Evolutionary conservation across 208 protist species (phyloP).

Genomic region (Naegleria gruberi): DNA sequence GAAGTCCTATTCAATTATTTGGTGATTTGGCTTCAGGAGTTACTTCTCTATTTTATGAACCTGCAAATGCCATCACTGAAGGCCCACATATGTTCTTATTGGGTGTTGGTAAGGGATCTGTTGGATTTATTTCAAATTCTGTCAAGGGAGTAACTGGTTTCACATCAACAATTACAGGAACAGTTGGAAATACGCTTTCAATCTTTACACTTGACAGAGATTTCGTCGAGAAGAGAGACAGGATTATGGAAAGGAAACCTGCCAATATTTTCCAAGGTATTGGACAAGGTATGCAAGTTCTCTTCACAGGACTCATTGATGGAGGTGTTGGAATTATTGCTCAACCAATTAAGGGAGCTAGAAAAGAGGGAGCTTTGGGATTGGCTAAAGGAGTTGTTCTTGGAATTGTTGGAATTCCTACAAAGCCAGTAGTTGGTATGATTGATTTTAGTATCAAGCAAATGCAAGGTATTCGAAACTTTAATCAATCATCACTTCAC

Average conservation of each 20-base stretch:
- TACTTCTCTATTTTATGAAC: background rate
- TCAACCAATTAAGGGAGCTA: conserved; percentile 64
- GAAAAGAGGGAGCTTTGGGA: conserved; percentile 59
- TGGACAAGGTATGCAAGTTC: background rate
- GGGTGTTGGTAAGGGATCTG: background rate
- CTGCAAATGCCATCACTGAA: background rate
- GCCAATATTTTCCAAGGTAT: background rate
- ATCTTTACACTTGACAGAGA: conserved; percentile 35
- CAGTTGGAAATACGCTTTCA: conserved; percentile 28
- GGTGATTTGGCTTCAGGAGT: background rate
- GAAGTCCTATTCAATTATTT: conserved; percentile 3
- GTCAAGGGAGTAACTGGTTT: conserved; percentile 25
- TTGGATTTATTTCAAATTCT: background rate
- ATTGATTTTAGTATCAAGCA: conserved; percentile 38
- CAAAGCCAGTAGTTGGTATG: conserved; percentile 65
- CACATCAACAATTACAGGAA: conserved; percentile 19
- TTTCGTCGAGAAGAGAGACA: conserved; percentile 28
- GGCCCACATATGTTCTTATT: background rate
- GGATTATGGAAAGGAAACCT: background rate
- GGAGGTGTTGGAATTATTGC: conserved; percentile 63
- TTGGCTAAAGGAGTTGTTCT: conserved; percentile 65
- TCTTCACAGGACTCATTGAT: background rate
- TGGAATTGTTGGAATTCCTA: conserved; percentile 65
- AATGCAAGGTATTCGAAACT: conserved; percentile 10
- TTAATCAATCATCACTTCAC: too few species aligned